phyloP scores from a whole-genome alignment of 2,329 filamentous ascomycete genomes.

The Ophiostoma populinum region DNA sequence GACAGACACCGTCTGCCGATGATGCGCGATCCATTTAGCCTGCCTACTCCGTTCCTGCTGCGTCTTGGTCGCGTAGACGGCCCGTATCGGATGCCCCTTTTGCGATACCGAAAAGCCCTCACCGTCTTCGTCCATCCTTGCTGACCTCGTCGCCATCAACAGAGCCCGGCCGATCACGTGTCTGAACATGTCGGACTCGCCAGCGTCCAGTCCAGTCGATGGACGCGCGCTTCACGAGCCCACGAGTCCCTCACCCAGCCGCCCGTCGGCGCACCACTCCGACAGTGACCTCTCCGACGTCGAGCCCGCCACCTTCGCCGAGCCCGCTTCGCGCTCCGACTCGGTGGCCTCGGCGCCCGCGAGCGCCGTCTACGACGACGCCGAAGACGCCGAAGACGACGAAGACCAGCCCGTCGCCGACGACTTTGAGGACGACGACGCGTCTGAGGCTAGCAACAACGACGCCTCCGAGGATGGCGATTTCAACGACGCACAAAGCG shows the following conservation, averaged over 20 bases:
- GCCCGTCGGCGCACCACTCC: constrained; percentile 31
- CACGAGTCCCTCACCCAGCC: constrained; percentile 24
- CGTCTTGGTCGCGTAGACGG: background rate
- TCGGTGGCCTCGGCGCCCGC: constrained; percentile 1
- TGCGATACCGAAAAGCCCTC: constrained; percentile 14
- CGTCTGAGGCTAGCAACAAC: constrained; percentile 30
- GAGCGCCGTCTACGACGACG: constrained; percentile 23
- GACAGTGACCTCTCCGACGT: constrained; percentile 66
- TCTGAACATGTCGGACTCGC: constrained; percentile 46
- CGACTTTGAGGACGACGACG: constrained; percentile 25
- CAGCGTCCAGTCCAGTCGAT: constrained; percentile 45
- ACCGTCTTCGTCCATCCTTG: constrained; percentile 12
- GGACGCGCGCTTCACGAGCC: constrained; percentile 42
- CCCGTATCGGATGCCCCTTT: background rate
- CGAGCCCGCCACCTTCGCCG: constrained; percentile 32
- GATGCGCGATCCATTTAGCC: background rate
- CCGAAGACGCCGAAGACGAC: constrained; percentile 40
- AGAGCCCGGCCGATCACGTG: constrained; percentile 43
- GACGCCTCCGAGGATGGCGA: constrained; percentile 53
- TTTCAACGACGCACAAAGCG: constrained; percentile 34
- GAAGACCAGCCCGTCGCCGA: constrained; percentile 16
- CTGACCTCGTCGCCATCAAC: constrained; percentile 33
- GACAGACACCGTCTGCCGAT: constrained; percentile 7
- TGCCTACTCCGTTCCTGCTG: background rate
- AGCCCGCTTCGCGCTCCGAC: constrained; percentile 22